Evolutionary conservation across 768 basidiomycete genomes (phyloP).

Genomic region (Grammothele lineata): DNA sequence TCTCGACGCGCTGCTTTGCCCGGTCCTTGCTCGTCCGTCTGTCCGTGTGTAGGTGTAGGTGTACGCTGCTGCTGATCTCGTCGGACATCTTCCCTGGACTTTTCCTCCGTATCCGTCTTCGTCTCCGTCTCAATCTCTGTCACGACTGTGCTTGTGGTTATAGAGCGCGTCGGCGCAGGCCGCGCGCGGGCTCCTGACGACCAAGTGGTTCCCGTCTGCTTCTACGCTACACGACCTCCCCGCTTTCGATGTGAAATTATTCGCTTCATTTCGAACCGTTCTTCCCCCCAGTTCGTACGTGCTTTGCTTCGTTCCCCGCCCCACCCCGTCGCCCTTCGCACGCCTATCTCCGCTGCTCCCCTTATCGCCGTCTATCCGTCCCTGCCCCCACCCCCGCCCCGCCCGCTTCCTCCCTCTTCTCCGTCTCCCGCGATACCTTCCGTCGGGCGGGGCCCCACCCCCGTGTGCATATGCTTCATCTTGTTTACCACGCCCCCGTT

Average conservation of each 20-base stretch:
- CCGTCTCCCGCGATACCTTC: slow-evolving; percentile 6
- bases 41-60: not conserved
- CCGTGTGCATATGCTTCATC: not conserved
- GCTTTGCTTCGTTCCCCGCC: no score
- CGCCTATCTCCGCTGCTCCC: not conserved
- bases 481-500: not conserved
- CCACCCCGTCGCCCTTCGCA: not conserved
- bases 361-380: not conserved
- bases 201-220: not conserved
- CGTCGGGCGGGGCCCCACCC: not conserved
- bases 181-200: not conserved
- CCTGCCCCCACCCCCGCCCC: no score
- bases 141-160: not conserved
- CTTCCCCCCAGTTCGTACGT: no score
- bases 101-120: not conserved
- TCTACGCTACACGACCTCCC: not conserved
- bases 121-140: not conserved
- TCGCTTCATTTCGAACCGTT: slow-evolving; percentile 6
- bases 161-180: slow-evolving; percentile 13
- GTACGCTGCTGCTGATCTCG: no score
- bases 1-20: no score
- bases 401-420: not conserved
- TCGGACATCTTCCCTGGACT: not conserved
- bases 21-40: not conserved
- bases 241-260: slow-evolving; percentile 13